Evolutionary conservation across 768 basidiomycete species (phyloP).

Genomic region (Podaxis carcinomalis): DNA sequence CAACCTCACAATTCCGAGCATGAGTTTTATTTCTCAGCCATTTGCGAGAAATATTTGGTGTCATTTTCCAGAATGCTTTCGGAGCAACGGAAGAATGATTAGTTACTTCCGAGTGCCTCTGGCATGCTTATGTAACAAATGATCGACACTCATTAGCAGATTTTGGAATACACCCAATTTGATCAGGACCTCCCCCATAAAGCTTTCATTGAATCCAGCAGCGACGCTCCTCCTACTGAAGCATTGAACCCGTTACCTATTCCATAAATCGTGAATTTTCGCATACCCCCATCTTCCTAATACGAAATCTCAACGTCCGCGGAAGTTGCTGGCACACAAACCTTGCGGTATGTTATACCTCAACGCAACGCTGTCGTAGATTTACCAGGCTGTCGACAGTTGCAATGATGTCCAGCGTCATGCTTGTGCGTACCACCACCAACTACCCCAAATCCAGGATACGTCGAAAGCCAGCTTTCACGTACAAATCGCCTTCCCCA

Average conservation of each 20-base stretch:
- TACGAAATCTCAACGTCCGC: background rate
- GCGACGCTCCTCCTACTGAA: background rate
- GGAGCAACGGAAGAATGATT: background rate
- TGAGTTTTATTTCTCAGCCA: constrained; percentile 91
- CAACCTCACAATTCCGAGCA: constrained; percentile 87
- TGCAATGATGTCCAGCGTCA: background rate
- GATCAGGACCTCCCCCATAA: background rate
- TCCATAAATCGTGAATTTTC: background rate
- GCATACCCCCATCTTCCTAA: background rate
- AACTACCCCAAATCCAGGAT: constrained; percentile 15
- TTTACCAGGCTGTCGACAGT: background rate
- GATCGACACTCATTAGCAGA: background rate
- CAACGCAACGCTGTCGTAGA: background rate
- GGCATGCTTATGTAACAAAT: background rate
- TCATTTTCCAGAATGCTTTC: constrained; percentile 32
- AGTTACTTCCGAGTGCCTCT: background rate
- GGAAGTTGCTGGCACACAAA: background rate
- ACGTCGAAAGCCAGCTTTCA: constrained; percentile 53
- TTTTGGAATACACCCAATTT: background rate
- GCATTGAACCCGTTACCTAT: background rate
- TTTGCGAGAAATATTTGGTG: constrained; percentile 67
- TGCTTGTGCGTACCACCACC: background rate
- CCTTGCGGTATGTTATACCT: background rate
- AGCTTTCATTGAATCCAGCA: background rate
- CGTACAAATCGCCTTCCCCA: constrained; percentile 54